A percentile compares a stretch with the other conserved stretches of the same genome.
Conservation (phyloP, 2,329 filamentous ascomycete genomes). For the Aspergillus ibericus region DNA sequence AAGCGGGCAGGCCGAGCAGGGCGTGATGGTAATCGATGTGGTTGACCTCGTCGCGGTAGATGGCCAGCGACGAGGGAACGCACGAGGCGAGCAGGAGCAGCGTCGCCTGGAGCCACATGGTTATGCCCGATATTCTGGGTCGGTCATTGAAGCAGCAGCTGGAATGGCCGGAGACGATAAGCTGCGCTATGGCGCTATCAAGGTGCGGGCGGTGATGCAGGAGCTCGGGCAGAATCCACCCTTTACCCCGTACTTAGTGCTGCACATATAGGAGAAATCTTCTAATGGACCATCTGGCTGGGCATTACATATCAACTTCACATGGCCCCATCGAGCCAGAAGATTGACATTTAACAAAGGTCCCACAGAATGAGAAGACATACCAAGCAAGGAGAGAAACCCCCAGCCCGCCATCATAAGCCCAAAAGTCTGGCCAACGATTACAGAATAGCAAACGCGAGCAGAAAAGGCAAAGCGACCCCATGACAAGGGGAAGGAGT, state of each 20-base stretch:
- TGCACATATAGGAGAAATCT: too few relatives aligned
- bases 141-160: slow-evolving; percentile 30
- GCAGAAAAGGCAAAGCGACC: too few relatives aligned
- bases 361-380: too few relatives aligned
- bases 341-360: too few relatives aligned
- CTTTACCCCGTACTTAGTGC: too few relatives aligned
- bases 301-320: too few relatives aligned
- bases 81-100: slow-evolving; percentile 44
- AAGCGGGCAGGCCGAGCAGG: slow-evolving; percentile 78
- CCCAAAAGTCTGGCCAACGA: too few relatives aligned
- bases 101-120: slow-evolving; percentile 44
- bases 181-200: background rate
- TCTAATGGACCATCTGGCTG: too few relatives aligned
- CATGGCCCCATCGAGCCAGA: too few relatives aligned
- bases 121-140: slow-evolving; percentile 28
- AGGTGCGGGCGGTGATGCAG: background rate
- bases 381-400: too few relatives aligned
- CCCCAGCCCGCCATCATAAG: too few relatives aligned
- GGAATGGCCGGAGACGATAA: background rate
- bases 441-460: too few relatives aligned
- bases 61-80: slow-evolving; percentile 59
- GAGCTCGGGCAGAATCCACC: background rate
- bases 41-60: slow-evolving; percentile 89
- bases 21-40: slow-evolving; percentile 91
- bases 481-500: background rate